These are phyloP conservation scores for Cardamine occulta DNA, from an alignment of 345 rosid genomes.

Conservation along the genomic window DNA sequence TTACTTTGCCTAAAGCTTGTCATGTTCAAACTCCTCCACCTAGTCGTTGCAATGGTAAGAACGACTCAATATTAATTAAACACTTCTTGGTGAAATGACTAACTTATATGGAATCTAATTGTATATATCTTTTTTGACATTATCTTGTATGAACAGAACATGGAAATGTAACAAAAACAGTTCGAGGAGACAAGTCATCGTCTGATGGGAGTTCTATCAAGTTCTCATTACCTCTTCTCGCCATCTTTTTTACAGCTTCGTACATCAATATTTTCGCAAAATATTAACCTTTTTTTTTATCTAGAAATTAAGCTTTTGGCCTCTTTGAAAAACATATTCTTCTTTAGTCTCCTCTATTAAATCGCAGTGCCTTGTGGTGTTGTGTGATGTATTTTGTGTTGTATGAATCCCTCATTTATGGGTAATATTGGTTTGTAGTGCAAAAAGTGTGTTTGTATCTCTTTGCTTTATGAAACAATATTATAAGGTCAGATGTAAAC, in stretches of 20 bases:
- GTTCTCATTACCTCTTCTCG: constrained; percentile 53
- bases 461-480: constrained; percentile 39
- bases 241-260: constrained; percentile 52
- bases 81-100: constrained; percentile 56
- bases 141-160: constrained; percentile 27
- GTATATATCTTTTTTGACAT: neutral
- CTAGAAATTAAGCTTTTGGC: constrained; percentile 15
- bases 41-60: constrained; percentile 70
- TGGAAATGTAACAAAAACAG: constrained; percentile 60
- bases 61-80: constrained; percentile 44
- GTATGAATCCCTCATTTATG: neutral
- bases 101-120: constrained; percentile 11
- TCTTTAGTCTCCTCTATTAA: neutral
- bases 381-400: constrained; percentile 13
- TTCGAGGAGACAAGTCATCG: constrained; percentile 54
- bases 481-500: neutral
- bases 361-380: neutral
- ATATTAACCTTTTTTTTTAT: constrained; percentile 21
- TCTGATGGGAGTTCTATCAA: constrained; percentile 58
- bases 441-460: constrained; percentile 48
- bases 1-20: constrained; percentile 77
- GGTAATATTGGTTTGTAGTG: constrained; percentile 36
- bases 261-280: constrained; percentile 41
- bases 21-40: constrained; percentile 75
- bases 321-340: constrained; percentile 9